These are phyloP conservation scores for Theobroma grandiflorum DNA, from an alignment of 441 rosid species.

Conservation along the genomic window DNA sequence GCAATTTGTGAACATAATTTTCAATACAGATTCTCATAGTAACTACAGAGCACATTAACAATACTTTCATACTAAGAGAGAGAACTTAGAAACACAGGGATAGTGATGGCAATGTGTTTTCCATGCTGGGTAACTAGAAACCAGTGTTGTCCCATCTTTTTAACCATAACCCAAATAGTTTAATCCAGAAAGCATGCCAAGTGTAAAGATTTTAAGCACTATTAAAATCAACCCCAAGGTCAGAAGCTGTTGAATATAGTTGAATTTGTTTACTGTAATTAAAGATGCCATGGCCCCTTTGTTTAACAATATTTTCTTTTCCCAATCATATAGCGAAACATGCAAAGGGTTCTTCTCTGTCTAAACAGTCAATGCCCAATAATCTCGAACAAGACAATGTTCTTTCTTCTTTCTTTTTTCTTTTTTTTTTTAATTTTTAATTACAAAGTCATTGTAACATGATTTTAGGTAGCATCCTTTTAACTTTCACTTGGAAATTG, in stretches of 20 bases:
- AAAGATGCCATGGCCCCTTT: neutral
- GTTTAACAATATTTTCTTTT: neutral
- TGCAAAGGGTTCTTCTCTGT: neutral
- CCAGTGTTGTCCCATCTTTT: neutral
- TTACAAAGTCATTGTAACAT: conserved; percentile 11
- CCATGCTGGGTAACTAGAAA: too few relatives aligned
- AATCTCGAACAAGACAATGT: conserved; percentile 23
- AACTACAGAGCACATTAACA: too few relatives aligned
- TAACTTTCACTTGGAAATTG: conserved; percentile 32
- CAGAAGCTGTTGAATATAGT: conserved; percentile 10
- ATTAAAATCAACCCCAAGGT: neutral
- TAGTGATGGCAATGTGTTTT: too few relatives aligned
- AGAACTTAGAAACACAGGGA: too few relatives aligned
- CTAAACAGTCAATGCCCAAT: conserved; percentile 10
- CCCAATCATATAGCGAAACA: neutral
- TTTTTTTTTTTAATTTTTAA: neutral
- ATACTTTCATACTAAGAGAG: too few relatives aligned
- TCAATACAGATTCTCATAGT: too few relatives aligned
- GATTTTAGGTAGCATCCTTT: conserved; percentile 36
- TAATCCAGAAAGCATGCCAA: neutral
- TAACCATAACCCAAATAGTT: conserved; percentile 1
- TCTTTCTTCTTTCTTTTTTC: neutral
- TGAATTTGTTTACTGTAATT: neutral
- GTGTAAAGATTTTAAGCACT: neutral
- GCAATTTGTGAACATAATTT: too few relatives aligned